Evolutionary conservation across 305 asterid species (phyloP), one percentile per base, ranked within the genome.

Genomic region (Solanum aculeatissimum): DNA sequence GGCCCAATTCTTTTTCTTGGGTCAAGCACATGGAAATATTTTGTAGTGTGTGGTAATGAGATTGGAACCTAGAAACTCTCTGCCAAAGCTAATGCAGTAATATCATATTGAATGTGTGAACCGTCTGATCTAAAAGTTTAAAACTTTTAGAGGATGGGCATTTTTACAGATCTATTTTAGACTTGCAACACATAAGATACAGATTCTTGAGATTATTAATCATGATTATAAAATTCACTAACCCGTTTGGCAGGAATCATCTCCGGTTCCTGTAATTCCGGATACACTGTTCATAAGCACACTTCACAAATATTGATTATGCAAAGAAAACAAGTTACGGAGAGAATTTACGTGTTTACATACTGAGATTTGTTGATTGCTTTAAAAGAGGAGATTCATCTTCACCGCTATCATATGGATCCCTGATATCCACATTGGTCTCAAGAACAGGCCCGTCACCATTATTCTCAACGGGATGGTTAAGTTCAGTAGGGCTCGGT

Each of bases 341-440:
- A 83, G 89, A 86, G 78, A 87, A 40, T 83, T 82, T 83, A 63
- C 32, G 81, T 68, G 79, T n/a, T 82, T 74, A 89, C 94, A 49
- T 91, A 95, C 98, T 90, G 86, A 87, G 85, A 86, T 84, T 85
- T 72, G 86, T 87, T 83, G 87, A 85, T 82, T 83, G 92, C 51
- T 83, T 86, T 83, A 96, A 93, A 85, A 95, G 97, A 58, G 98
- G 98, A 58, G 92, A 90, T 80, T 90, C 87, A 71, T 91, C 97
- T 86, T 90, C 95, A 83, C 84, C 84, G 58, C 75, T 83, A 85
- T 90, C 94, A 86, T 84, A 80, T 86, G 90, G 84, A 87, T 93
- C 95, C 78, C 72, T 82, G 85, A 77, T 84, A 62, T 89, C 82
- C 85, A 85, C 88, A 84, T 87, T 90, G 74, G 86, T 88, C 87